Conservation (phyloP, 2,329 filamentous ascomycete species). For the Hirsutella minnesotensis region DNA sequence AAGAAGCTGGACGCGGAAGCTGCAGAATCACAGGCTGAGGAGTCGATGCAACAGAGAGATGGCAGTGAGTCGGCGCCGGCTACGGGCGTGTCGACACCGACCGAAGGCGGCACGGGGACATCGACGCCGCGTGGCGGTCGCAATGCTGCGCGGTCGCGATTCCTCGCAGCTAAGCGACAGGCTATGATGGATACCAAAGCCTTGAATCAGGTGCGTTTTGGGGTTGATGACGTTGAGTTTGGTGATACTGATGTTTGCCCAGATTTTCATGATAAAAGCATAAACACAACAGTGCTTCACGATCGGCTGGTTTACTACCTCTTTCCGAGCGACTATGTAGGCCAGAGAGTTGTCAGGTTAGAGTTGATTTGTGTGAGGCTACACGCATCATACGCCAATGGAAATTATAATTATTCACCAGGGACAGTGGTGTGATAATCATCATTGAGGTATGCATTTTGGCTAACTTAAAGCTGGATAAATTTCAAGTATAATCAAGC, state of each 20-base stretch:
- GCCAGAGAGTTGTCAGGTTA: no score
- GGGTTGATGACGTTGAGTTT: no score
- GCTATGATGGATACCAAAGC: conserved; percentile 72
- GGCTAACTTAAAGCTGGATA: no score
- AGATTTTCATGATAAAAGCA: conserved; percentile 61
- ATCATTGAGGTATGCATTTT: no score
- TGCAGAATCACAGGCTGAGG: conserved; percentile 8
- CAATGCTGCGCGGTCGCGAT: conserved; percentile 65
- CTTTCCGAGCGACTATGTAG: no score
- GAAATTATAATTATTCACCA: no score
- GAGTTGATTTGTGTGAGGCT: no score
- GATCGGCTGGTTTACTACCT: neutral
- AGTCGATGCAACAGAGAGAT: neutral
- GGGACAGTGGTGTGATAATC: no score
- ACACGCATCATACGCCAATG: no score
- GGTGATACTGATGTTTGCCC: neutral
- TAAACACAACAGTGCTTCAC: neutral
- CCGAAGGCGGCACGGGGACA: conserved; percentile 29
- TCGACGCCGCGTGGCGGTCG: conserved; percentile 42
- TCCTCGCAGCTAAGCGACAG: conserved; percentile 80
- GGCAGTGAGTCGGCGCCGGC: conserved; percentile 15
- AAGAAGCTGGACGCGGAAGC: conserved; percentile 27
- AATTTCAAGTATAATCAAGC: no score
- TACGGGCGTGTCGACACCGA: conserved; percentile 25
- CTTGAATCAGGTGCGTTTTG: conserved; percentile 61